phyloP scores from a whole-genome alignment of 805 yeast species.

The Pichia sporocuriosa region DNA sequence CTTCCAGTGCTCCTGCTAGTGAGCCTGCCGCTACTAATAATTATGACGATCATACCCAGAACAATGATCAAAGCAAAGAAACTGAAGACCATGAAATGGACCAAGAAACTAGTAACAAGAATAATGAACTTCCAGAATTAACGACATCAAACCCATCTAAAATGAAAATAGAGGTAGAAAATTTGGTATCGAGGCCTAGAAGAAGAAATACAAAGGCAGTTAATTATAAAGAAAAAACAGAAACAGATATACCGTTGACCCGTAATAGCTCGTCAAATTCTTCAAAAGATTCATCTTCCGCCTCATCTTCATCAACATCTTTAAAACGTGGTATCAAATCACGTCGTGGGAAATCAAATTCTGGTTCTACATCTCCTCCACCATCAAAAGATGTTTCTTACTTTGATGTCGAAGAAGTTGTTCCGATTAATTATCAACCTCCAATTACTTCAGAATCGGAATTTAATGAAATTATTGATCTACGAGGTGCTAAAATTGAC shows the following conservation, averaged over 20 bases:
- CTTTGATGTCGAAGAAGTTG: slow-evolving; percentile 27
- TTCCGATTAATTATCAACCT: slow-evolving; percentile 50
- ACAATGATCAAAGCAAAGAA: not conserved
- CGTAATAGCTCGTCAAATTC: too few relatives aligned
- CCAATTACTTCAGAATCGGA: slow-evolving; percentile 29
- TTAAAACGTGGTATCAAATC: not conserved
- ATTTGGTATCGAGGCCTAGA: slow-evolving; percentile 26
- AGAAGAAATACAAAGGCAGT: slow-evolving; percentile 28
- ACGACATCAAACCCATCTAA: too few relatives aligned
- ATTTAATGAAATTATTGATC: slow-evolving; percentile 38
- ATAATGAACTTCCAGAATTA: too few relatives aligned
- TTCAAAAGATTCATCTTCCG: not conserved
- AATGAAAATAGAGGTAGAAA: too few relatives aligned
- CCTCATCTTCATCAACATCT: too few relatives aligned
- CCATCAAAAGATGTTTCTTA: slow-evolving; percentile 9
- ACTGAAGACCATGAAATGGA: not conserved
- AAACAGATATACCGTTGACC: slow-evolving; percentile 19
- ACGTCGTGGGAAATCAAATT: slow-evolving; percentile 1
- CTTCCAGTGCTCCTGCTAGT: too few relatives aligned
- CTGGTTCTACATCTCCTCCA: slow-evolving; percentile 4
- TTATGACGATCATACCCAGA: too few relatives aligned
- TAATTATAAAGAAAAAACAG: slow-evolving; percentile 30
- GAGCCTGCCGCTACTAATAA: too few relatives aligned
- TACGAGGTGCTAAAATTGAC: slow-evolving; percentile 36
- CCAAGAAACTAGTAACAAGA: not conserved